Base-by-base conservation (phyloP, 2,329 filamentous ascomycete genomes). In the Pseudocercospora eumusae region DNA sequence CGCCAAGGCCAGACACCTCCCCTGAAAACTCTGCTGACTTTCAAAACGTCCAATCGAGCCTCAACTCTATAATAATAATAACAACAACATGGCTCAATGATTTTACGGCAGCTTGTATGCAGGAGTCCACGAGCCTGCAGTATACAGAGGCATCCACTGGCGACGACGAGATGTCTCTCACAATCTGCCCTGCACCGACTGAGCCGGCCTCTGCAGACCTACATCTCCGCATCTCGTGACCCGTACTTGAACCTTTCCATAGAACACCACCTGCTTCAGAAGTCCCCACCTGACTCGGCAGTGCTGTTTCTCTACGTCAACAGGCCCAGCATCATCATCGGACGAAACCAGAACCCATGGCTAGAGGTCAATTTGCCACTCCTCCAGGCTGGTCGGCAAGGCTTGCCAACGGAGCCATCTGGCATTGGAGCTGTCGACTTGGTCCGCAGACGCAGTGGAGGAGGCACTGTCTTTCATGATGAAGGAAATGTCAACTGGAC, bases 331-430 rank as follows among this genome's bases (percentile, higher is more conserved):
- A 84, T 99, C 63, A 88, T 99, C 73, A 88, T 99, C 68, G 95
- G 95, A 47, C 88, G 95, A 63, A 99, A 99, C 75, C 95, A 99
- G 79, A 99, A 99, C 75, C 95, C 95, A 58, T 99, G 93, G 95
- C 83, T 91, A 8, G 95, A 99, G 79, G 87, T 91, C 64, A 91
- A 96, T 74, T 82, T 97, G 8, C 78, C 78, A 42, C 80, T 86
- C 0, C 79, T 96, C 8, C 71, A 78, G 70, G 71, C 79, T 64
- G 75, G 76, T 71, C 67, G 74, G 65, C 65, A 71, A 44, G 63
- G 68, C 33, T 62, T 63, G 8, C 47, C 68, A 31, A 68, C 40
- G 70, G 82, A 75, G 60, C 74, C 75, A 21, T 74, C 75, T n/a
- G 71, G 67, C 9, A 73, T 80, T 42, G 79, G 76, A 50, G 66